Evolutionary conservation across 495 filamentous ascomycete species (phyloP), one percentile per base, ranked within the genome.

Genomic region (Xylaria telfairii): DNA sequence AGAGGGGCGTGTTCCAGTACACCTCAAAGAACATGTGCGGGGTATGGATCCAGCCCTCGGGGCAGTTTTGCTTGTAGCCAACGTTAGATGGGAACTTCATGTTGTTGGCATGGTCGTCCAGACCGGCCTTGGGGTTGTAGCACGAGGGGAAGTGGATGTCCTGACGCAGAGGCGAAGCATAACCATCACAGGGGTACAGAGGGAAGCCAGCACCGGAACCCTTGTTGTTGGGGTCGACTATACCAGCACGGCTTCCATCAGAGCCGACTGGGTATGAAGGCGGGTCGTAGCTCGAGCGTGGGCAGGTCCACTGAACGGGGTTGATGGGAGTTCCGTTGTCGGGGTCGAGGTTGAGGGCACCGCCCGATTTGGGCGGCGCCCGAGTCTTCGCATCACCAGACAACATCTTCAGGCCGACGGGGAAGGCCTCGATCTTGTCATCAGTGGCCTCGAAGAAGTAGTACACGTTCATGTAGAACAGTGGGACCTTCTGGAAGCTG

Each of bases 21-120:
- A 90, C 83, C 81, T 93, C 92, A 73, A 86, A 89, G 81, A 93
- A 93, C 63, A 93, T 80, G 46, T 90, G 89, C 21, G 84, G 84
- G 4, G 75, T 66, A 70, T 86, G 83, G 71, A 89, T 81, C 59
- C 90, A 85, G 56, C 89, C 90, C 8, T 83, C 74, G 1, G 91
- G 90, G 81, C 92, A 92, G 62, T 85, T 84, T 13, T 79, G 70
- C 19, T 87, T 87, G 71, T 87, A 90, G n/a, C 73, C 71, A 28
- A 84, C 87, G 28, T 73, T 81, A 51, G 87, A 81, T 19, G 84
- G 79, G 61, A 84, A 87, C 67, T 85, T 84, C 76, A 86, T 81
- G 80, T 89, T 87, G 70, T 82, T 81, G 70, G 77, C 74, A 78
- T 82, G 83, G 79, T 85, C 77, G 69, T 77, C 77, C 53, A 86